Evolutionary conservation across 345 rosid species (phyloP), one percentile per base, ranked within the genome.

Genomic region (Crucihimalaya himalaica): DNA sequence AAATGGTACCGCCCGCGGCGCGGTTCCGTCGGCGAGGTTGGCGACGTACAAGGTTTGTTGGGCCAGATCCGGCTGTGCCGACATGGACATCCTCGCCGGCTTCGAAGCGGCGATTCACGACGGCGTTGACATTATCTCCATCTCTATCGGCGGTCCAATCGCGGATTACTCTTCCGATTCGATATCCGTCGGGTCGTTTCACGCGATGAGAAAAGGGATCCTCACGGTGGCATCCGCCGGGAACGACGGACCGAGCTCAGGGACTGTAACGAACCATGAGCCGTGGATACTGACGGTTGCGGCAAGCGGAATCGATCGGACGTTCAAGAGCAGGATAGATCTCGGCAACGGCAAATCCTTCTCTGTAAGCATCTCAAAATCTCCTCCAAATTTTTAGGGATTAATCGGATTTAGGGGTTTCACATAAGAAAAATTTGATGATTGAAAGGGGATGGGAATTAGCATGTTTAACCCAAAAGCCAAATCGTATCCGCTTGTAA

Each of bases 231-330:
- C 88, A 5, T 89, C 98, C 0, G 96, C 89, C 18, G 98, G 98
- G 3, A 94, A 94, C 53, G 73, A 83, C 14, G 98, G 97, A 8
- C 97, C 98, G 0, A 59, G 42, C 40, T 35, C 76, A 20, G 87
- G 73, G 3, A 70, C 73, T 2, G 83, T 94, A 6, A 73, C 78
- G 7, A 94, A 94, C 81, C 88, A 87, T 39, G 92, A 97, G 6
- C 98, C 98, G 2, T 94, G 97, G 98, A 71, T 91, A 13, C 15
- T 94, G 61, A 94, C 98, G 0, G 97, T 88, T 32, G 98, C 91
- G 0, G 98, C 98, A 11, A 91, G 90, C 8, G 91, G 90, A 7
- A 91, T 86, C 11, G 87, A 94, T 60, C 68, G 98, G 76, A 78
- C 78, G 46, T 94, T 94, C 67, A 75, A 54, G 82, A 94, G 93